Percentiles rank a stretch among this genome's conserved stretches.
Evolutionary conservation across 2,329 filamentous ascomycete species (phyloP).

Genomic region (Exophiala sp.): DNA sequence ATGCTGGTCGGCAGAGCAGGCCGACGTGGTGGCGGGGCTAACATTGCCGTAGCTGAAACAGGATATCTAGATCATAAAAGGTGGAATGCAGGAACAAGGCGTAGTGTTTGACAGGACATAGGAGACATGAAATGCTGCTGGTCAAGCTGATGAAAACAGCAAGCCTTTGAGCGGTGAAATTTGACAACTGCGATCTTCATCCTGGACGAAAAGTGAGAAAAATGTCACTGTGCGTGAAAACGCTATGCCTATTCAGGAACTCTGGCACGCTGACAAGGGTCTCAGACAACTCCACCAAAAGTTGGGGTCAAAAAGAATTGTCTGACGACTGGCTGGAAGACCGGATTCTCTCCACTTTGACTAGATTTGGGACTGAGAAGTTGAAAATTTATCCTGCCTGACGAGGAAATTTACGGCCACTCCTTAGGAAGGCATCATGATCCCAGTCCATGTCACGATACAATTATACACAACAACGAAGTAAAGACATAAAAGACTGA

Average conservation of each 20-base stretch:
- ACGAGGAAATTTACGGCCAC: too few relatives aligned
- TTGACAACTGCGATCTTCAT: background rate
- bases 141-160: background rate
- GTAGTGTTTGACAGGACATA: background rate
- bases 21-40: constrained; percentile 24
- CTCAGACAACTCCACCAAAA: background rate
- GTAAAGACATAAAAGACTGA: too few relatives aligned
- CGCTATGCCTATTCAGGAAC: constrained; percentile 15
- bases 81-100: background rate
- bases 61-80: constrained; percentile 10
- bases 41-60: constrained; percentile 16
- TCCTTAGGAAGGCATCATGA: too few relatives aligned
- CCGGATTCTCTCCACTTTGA: too few relatives aligned
- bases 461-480: too few relatives aligned
- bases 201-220: constrained; percentile 17
- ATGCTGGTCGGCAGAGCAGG: constrained; percentile 20
- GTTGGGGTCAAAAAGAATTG: background rate
- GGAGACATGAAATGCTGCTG: background rate
- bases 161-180: background rate
- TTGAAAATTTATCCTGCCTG: too few relatives aligned
- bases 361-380: too few relatives aligned
- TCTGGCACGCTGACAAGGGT: background rate
- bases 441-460: too few relatives aligned
- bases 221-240: constrained; percentile 16
- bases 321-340: too few relatives aligned